Evolutionary conservation across 495 filamentous ascomycete genomes (phyloP).

Genomic region (Cercophora samala): DNA sequence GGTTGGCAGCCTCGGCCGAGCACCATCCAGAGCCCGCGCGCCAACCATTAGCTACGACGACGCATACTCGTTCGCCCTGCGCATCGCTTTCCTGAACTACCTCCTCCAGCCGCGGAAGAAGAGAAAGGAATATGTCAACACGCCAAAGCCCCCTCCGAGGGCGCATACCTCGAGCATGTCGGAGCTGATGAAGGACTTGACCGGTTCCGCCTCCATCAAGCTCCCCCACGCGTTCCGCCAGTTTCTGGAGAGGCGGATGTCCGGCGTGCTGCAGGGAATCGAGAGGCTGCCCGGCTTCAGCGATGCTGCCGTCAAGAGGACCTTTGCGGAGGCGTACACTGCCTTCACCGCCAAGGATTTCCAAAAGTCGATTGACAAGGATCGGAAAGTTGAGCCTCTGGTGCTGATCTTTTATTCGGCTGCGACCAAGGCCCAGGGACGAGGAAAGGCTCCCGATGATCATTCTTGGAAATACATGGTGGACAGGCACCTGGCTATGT

Average conservation of each 20-base stretch:
- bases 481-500: constrained; percentile 91
- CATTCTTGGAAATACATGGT: constrained; percentile 90
- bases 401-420: constrained; percentile 77
- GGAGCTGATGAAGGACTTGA: constrained; percentile 58
- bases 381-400: constrained; percentile 89
- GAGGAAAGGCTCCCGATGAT: constrained; percentile 77
- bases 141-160: constrained; percentile 57
- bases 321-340: constrained; percentile 78
- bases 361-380: constrained; percentile 87
- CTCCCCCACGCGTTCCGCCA: constrained; percentile 55
- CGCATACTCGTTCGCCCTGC: constrained; percentile 84
- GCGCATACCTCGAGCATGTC: constrained; percentile 68
- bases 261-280: constrained; percentile 72
- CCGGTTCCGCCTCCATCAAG: constrained; percentile 41
- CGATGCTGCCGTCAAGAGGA: constrained; percentile 82
- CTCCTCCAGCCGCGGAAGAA: constrained; percentile 87
- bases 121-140: constrained; percentile 74
- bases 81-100: constrained; percentile 88
- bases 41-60: constrained; percentile 58
- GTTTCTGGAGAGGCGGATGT: constrained; percentile 74
- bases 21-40: constrained; percentile 38
- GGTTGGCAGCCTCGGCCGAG: constrained; percentile 43
- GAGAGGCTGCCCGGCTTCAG: constrained; percentile 71
- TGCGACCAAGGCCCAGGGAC: constrained; percentile 76
- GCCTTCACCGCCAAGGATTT: constrained; percentile 72